Evolutionary conservation across 164 flowering plant species (phyloP).

Genomic region (Vitis labrusca): DNA sequence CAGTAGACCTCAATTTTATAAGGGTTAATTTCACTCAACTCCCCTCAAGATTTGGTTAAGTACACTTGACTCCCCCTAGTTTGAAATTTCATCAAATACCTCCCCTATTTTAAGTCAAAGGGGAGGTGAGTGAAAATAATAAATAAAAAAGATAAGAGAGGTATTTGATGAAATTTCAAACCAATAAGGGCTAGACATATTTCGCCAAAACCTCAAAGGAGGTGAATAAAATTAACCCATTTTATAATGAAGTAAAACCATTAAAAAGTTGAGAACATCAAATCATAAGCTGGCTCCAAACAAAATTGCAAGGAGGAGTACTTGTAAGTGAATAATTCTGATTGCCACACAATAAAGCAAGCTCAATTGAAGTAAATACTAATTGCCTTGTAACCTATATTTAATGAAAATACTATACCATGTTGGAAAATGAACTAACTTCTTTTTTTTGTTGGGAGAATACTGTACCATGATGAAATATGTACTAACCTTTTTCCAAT

Average conservation of each 20-base stretch:
- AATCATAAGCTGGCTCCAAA: not conserved
- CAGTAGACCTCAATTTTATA: not conserved
- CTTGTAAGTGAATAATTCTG: not conserved
- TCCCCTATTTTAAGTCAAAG: too few species aligned
- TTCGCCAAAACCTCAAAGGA: too few species aligned
- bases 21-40: not conserved
- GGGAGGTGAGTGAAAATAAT: too few species aligned
- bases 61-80: too few species aligned
- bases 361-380: not conserved
- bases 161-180: too few species aligned
- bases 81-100: too few species aligned
- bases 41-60: too few species aligned
- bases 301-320: not conserved
- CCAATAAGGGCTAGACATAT: too few species aligned
- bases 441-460: too few species aligned
- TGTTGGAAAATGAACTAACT: too few species aligned
- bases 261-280: not conserved
- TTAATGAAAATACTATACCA: not conserved
- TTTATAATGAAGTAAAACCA: not conserved
- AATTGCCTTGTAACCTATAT: not conserved
- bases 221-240: not conserved
- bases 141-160: too few species aligned
- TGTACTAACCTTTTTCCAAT: conserved; percentile 69
- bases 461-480: not conserved
- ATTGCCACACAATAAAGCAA: not conserved